These are phyloP conservation scores for Ophiocordyceps camponoti-leonardi DNA, from an alignment of 2,329 filamentous ascomycete species.

Conservation along the genomic window DNA sequence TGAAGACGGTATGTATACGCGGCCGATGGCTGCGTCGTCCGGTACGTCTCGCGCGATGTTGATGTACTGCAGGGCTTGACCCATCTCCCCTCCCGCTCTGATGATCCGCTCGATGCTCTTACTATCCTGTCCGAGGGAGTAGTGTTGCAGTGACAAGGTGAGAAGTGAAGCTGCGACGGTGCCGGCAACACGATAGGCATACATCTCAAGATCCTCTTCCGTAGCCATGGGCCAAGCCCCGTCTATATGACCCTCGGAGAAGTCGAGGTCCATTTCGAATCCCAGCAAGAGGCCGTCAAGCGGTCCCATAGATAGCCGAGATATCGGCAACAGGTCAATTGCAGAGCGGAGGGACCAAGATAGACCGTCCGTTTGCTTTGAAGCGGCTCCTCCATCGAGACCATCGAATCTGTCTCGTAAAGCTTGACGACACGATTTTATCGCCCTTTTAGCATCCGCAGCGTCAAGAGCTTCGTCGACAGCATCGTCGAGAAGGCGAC, in stretches of 20 bases:
- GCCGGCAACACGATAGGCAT: constrained; percentile 52
- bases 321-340: background rate
- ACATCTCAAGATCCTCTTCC: constrained; percentile 41
- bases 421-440: background rate
- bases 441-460: constrained; percentile 13
- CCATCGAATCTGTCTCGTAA: background rate
- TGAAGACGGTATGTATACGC: constrained; percentile 49
- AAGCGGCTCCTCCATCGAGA: background rate
- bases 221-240: constrained; percentile 32
- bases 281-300: constrained; percentile 48
- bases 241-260: constrained; percentile 12
- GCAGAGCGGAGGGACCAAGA: background rate
- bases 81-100: constrained; percentile 45
- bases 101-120: constrained; percentile 21
- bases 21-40: constrained; percentile 44
- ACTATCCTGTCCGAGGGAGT: constrained; percentile 3
- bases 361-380: background rate
- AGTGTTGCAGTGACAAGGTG: constrained; percentile 20
- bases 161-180: constrained; percentile 48
- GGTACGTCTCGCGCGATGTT: constrained; percentile 62
- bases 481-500: constrained; percentile 55
- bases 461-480: constrained; percentile 39
- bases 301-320: constrained; percentile 19
- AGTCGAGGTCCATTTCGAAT: constrained; percentile 50
- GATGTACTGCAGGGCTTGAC: constrained; percentile 57